Base-by-base conservation (phyloP, 192 early-diverging fungal species). In the Backusella mclennaniae region DNA sequence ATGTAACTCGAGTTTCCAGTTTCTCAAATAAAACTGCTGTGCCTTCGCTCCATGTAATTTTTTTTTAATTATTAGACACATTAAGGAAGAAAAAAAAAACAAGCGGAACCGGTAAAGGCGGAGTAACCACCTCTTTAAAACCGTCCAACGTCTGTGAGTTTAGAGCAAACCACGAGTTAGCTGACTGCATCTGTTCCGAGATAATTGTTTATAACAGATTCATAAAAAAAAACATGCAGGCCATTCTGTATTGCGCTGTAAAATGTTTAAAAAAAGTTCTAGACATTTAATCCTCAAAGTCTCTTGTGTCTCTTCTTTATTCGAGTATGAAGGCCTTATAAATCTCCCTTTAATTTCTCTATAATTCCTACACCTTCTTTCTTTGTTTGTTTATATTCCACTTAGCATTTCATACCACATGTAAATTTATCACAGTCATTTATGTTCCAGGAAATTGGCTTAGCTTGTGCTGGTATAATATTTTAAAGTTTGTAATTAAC, bases 401-500 rank as follows among this genome's bases (percentile, higher is more conserved):
- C 21, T n/a, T 63, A 29, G 12, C 9, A 14, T 63, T 63, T 12
- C 56, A 63, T 26, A 26, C 14, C 23, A 11, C 1, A 26, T 53
- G 52, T 53, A 6, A 53, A 9, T 21, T 21, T 53, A 53, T 23
- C 56, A 29, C 12, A 3, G 3, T 26, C 26, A 29, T 29, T 26
- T 29, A 8, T 29, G 56, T 29, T 63, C 56, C 56, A 63, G 56
- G n/a, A 23, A 63, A 63, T 63, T 63, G 56, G 23, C 26, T 63
- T 29, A 11, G 12, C 2, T 63, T 29, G 23, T 29, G 26, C 26
- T 63, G 23, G 29, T 63, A 63, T 4, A 12, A 31, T 63, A 63
- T 63, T 63, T 63, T 63, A 63, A 63, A 63, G 56, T 63, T 63
- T 63, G 26, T 29, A 63, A 63, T 63, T 63, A 29, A 63, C 56